These are phyloP conservation scores for Escallonia herrerae DNA, from an alignment of 129 eudicot genomes.

Conservation along the genomic window DNA sequence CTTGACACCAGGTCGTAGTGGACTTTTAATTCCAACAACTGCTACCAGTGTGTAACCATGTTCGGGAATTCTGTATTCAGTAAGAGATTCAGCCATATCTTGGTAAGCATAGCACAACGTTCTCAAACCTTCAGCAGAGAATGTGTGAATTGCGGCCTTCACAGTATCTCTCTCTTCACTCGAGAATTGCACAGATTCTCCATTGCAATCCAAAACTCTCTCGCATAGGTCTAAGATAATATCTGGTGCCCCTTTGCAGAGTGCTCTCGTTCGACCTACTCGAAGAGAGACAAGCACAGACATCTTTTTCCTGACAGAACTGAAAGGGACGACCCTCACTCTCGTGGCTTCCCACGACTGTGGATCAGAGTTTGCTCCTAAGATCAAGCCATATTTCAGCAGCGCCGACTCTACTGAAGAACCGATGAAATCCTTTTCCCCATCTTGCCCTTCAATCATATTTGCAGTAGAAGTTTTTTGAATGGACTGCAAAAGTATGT, in stretches of 20 bases:
- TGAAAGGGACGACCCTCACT: conserved; percentile 64
- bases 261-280: conserved; percentile 50
- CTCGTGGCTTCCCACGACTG: conserved; percentile 30
- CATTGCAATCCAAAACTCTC: conserved; percentile 37
- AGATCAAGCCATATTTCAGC: conserved; percentile 54
- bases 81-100: conserved; percentile 28
- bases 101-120: conserved; percentile 55
- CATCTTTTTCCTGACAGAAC: conserved; percentile 82
- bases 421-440: conserved; percentile 55
- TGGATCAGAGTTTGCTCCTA: conserved; percentile 60
- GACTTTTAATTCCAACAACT: conserved; percentile 57
- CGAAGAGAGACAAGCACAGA: conserved; percentile 73
- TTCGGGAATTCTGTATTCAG: conserved; percentile 27
- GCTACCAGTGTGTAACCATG: conserved; percentile 46
- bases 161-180: conserved; percentile 35
- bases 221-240: conserved; percentile 59
- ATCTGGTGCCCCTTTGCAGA: conserved; percentile 91
- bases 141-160: conserved; percentile 36
- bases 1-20: conserved; percentile 61
- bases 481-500: conserved; percentile 57
- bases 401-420: conserved; percentile 92
- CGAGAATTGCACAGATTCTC: conserved; percentile 38
- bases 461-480: conserved; percentile 69
- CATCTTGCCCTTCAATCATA: conserved; percentile 57
- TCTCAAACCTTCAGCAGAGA: conserved; percentile 56